Percentiles rank a stretch among this genome's conserved stretches.
These are phyloP conservation scores for Antitrichia curtipendula DNA, from an alignment of 225 moss, liverwort and hornwort species.

Conservation along the genomic window DNA sequence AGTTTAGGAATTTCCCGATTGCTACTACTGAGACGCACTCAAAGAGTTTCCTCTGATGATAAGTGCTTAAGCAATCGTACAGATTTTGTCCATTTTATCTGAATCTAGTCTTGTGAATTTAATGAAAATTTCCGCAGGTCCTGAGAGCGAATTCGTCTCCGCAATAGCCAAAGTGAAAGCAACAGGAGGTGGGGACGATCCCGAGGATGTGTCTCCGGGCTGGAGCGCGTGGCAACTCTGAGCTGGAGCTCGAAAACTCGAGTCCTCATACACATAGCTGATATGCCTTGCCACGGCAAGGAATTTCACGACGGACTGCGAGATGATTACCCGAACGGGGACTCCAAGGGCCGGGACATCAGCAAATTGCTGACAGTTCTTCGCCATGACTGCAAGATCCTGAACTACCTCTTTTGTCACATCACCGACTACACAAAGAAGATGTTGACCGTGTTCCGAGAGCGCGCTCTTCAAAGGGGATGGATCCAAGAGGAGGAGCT, in stretches of 20 bases:
- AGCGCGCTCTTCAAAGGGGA: conserved; percentile 1
- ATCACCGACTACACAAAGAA: background rate
- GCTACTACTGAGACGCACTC: background rate
- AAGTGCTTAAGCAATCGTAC: background rate
- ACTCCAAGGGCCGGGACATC: background rate
- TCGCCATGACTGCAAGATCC: background rate
- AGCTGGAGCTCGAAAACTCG: background rate
- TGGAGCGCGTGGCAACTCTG: background rate
- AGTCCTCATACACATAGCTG: background rate
- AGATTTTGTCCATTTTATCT: background rate
- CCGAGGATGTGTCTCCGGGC: background rate
- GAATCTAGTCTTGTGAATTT: background rate
- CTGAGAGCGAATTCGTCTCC: background rate
- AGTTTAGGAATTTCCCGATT: background rate
- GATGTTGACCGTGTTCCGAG: conserved; percentile 35
- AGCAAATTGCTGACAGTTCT: background rate
- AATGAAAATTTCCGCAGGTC: background rate
- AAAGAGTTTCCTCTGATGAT: background rate
- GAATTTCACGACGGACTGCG: background rate
- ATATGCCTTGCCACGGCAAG: background rate
- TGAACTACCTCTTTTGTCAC: background rate
- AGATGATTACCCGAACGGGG: background rate
- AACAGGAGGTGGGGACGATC: background rate
- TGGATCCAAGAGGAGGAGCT: conserved; percentile 54
- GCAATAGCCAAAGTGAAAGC: background rate